Percentiles rank a stretch among this genome's conserved stretches.
Conservation (phyloP, 768 basidiomycete genomes). For the Coprinopsis sp. region DNA sequence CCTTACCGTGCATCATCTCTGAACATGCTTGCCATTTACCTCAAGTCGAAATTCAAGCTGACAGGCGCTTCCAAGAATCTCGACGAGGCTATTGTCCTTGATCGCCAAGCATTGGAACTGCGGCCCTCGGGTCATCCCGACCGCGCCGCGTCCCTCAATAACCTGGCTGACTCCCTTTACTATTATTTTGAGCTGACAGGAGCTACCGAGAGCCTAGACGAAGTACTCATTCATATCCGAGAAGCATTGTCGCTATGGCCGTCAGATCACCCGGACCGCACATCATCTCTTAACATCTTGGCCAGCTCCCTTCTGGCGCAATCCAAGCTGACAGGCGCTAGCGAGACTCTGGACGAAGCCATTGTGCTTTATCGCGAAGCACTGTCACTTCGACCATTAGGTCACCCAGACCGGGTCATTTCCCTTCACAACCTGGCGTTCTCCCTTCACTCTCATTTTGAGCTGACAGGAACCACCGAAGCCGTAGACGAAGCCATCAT, state of each 20-base stretch:
- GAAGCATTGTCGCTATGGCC: too few species aligned
- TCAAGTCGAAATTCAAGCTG: not conserved
- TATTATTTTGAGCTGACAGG: too few species aligned
- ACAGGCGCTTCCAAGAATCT: conserved; percentile 1
- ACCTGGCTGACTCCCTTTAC: conserved; percentile 9
- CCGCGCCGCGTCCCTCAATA: conserved; percentile 6
- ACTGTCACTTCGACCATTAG: conserved; percentile 7
- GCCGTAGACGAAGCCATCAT: conserved; percentile 3
- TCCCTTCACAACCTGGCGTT: not conserved
- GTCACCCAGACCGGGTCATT: conserved; percentile 11
- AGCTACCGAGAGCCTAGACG: conserved; percentile 12
- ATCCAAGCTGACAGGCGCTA: too few species aligned
- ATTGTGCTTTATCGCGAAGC: conserved; percentile 12
- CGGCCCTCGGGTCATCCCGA: conserved; percentile 12
- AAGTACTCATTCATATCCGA: not conserved
- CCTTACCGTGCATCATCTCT: not conserved
- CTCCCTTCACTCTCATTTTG: not conserved
- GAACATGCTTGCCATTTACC: not conserved
- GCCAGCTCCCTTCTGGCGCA: too few species aligned
- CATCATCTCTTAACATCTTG: too few species aligned
- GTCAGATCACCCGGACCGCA: too few species aligned
- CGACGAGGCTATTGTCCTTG: conserved; percentile 10
- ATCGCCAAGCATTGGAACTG: conserved; percentile 9
- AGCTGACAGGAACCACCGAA: not conserved
- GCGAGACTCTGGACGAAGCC: not conserved